A percentile compares a stretch with the other conserved stretches of the same genome.
phyloP scores from a whole-genome alignment of 2,329 filamentous ascomycete genomes.

The Colletotrichum liaoningense region DNA sequence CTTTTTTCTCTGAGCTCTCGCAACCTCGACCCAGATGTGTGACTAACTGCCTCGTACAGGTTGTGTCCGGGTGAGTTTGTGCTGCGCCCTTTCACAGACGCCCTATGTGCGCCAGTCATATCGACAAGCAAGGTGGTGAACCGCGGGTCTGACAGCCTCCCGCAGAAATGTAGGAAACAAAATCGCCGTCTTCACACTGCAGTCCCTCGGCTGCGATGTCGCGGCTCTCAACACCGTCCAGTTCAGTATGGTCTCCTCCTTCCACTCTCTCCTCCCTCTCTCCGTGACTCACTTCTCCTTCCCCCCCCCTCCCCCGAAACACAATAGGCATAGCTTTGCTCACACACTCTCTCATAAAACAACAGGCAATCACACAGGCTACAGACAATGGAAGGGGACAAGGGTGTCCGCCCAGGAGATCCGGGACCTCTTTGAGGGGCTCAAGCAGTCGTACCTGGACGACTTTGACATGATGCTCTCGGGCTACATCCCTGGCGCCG shows the following conservation, averaged over 20 bases:
- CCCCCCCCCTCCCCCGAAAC: too few species aligned
- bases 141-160: background rate
- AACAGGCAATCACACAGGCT: slow-evolving; percentile 93
- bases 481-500: slow-evolving; percentile 91
- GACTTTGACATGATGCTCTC: slow-evolving; percentile 95
- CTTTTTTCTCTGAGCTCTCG: background rate
- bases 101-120: background rate
- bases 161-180: slow-evolving; percentile 95
- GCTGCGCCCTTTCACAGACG: background rate
- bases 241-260: slow-evolving; percentile 76
- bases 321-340: background rate
- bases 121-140: background rate
- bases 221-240: slow-evolving; percentile 96
- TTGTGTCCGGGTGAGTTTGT: slow-evolving; percentile 55
- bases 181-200: slow-evolving; percentile 94
- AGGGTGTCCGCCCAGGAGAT: slow-evolving; percentile 86
- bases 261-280: background rate
- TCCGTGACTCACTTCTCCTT: background rate
- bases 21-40: background rate
- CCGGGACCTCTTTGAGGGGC: slow-evolving; percentile 82
- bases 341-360: background rate
- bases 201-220: slow-evolving; percentile 93
- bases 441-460: slow-evolving; percentile 85
- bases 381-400: slow-evolving; percentile 88
- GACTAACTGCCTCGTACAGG: slow-evolving; percentile 45